Evolutionary conservation across 139 green algal genomes (phyloP), one percentile per base, ranked within the genome.

Genomic region (Chlorella sp.): DNA sequence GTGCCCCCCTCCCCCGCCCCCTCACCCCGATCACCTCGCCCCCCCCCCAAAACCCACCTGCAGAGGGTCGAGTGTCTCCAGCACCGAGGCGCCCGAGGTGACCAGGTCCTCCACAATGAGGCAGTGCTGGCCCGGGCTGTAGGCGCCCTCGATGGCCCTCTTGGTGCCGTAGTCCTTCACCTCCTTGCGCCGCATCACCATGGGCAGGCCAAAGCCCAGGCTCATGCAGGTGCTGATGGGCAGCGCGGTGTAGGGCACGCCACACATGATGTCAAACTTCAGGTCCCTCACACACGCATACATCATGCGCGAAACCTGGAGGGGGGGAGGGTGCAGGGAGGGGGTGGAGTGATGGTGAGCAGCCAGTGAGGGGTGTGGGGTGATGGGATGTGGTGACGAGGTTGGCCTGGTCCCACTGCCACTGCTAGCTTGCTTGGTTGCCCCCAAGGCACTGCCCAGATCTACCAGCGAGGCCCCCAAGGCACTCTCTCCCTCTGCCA

Each of bases 231-330:
- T 99, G 34, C 95, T 94, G 74, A 99, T 99, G 73, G 95, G 95
- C 50, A 99, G 88, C 0, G 95, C 95, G 3, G 95, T 99, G 91
- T 99, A 99, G n/a, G 95, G 95, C 75, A 99, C 95, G 23, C 95
- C 95, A 77, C 95, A 99, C 73, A 98, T 96, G 62, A 96, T 87
- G 77, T 99, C 94, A 84, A 98, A 99, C 26, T 82, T 34, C n/a
- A 80, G 77, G 35, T 83, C 80, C 31, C 80, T 31, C 2, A 96
- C 82, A 0, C 77, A 68, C n/a, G 81, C 82, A 89, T 89, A 98
- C 90, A 98, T 97, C 62, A 93, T 84, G 62, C 94, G 86, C 1
- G 90, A 86, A 27, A 97, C 92, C 87, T 97, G 83, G 23, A 2
- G 35, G 14, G 66, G n/a, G n/a, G n/a, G n/a, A n/a, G n/a, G n/a